Evolutionary conservation across 2,329 filamentous ascomycete genomes (phyloP).

Genomic region (Chaetomiaceae sp.): DNA sequence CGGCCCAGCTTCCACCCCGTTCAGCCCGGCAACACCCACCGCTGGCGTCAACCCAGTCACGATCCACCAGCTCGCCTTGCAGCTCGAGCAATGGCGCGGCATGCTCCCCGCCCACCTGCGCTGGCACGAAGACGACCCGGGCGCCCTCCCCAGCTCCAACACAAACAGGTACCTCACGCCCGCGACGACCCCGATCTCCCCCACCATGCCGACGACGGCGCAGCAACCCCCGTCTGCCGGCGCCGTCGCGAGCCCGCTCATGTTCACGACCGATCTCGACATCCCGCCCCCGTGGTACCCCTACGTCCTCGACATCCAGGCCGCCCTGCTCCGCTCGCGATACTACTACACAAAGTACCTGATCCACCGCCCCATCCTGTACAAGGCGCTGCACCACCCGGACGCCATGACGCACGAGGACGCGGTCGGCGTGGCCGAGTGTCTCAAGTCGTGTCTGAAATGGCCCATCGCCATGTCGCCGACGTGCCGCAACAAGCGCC

Average conservation of each 20-base stretch:
- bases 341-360: slow-evolving; percentile 58
- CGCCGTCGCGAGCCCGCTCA: slow-evolving; percentile 26
- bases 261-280: slow-evolving; percentile 47
- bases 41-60: slow-evolving; percentile 29
- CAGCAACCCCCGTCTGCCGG: background rate
- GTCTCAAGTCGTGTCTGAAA: slow-evolving; percentile 51
- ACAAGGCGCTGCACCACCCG: slow-evolving; percentile 56
- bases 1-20: background rate
- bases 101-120: slow-evolving; percentile 51
- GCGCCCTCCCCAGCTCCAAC: slow-evolving; percentile 36
- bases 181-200: slow-evolving; percentile 22
- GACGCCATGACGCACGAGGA: slow-evolving; percentile 52
- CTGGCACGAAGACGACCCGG: slow-evolving; percentile 52
- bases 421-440: slow-evolving; percentile 50
- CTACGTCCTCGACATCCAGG: slow-evolving; percentile 52
- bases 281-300: slow-evolving; percentile 42
- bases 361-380: slow-evolving; percentile 54
- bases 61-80: slow-evolving; percentile 48
- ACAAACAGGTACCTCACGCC: slow-evolving; percentile 25
- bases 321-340: slow-evolving; percentile 52
- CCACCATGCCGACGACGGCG: slow-evolving; percentile 22
- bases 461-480: slow-evolving; percentile 59
- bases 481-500: slow-evolving; percentile 51
- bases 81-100: slow-evolving; percentile 55
- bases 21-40: slow-evolving; percentile 9